These are phyloP conservation scores for Forsythia suspensa DNA, from an alignment of 257 asterid genomes.

Conservation along the genomic window DNA sequence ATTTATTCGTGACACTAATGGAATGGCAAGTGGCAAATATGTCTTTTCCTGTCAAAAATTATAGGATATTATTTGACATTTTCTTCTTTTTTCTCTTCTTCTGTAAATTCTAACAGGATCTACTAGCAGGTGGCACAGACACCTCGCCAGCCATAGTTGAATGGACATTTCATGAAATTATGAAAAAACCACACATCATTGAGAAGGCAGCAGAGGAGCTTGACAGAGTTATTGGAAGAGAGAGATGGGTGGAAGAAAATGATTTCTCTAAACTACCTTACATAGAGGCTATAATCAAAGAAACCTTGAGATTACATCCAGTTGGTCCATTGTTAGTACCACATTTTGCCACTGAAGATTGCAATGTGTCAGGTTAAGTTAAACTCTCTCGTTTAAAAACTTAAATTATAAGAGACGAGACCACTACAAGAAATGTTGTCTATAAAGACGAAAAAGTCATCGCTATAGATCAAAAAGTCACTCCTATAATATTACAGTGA, in stretches of 20 bases:
- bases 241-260: slow-evolving; percentile 41
- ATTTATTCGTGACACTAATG: too few relatives aligned
- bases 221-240: slow-evolving; percentile 31
- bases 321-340: slow-evolving; percentile 25
- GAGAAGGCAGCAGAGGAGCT: slow-evolving; percentile 38
- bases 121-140: slow-evolving; percentile 28
- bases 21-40: too few relatives aligned
- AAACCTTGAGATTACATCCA: slow-evolving; percentile 42
- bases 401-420: too few relatives aligned
- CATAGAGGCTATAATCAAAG: slow-evolving; percentile 37
- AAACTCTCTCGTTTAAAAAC: too few relatives aligned
- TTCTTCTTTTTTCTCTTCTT: too few relatives aligned
- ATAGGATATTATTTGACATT: too few relatives aligned
- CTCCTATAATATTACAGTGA: too few relatives aligned
- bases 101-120: slow-evolving; percentile 4
- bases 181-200: slow-evolving; percentile 22
- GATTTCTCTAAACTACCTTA: slow-evolving; percentile 36
- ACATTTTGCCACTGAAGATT: slow-evolving; percentile 26
- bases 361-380: slow-evolving; percentile 6
- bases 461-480: too few relatives aligned
- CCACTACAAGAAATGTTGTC: too few relatives aligned
- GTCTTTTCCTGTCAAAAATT: too few relatives aligned
- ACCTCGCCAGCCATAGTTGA: slow-evolving; percentile 33
- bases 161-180: slow-evolving; percentile 38
- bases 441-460: too few relatives aligned